Evolutionary conservation across 495 filamentous ascomycete genomes (phyloP), one percentile per base, ranked within the genome.

Genomic region (Hypoxylon trugodes): DNA sequence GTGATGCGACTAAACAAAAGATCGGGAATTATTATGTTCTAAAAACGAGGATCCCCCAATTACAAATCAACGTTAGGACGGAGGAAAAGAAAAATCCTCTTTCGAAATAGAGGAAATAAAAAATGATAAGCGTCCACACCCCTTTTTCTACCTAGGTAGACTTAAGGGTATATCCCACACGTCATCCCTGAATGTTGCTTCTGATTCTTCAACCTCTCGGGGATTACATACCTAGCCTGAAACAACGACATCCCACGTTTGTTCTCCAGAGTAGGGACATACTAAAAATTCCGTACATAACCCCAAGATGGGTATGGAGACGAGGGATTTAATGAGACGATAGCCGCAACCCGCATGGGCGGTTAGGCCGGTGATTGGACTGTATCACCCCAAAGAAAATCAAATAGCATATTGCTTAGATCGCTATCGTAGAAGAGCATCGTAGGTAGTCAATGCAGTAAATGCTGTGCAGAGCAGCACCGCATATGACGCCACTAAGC

Each of bases 251-350:
- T 66, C 57, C 57, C 63, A 66, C 57, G 64, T 45, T 67, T 48
- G 24, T 49, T 21, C 19, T 12, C 28, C 25, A 59, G 41, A 37
- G 19, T 36, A 38, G 46, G 50, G 45, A 47, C 40, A 66, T 51
- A 52, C 57, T 8, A 56, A 46, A 30, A 3, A 32, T 50, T 50
- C 24, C 63, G 19, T 48, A 41, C 47, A 47, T 59, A 53, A 16
- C 45, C 15, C 16, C 36, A 28, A 35, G 46, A 41, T 40, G 25
- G 45, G 15, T 30, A 56, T 45, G 33, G 40, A 43, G 46, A 52
- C 63, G 63, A 67, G 64, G 58, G 40, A 62, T 67, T 67, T 67
- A 67, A 42, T 54, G 64, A 58, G 50, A 52, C 63, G 45, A 61
- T 36, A 62, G 64, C 64, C 64, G 53, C 64, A 62, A 53, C 64